These are phyloP conservation scores for Candida morakotiae DNA, from an alignment of 805 yeast genomes.

Conservation along the genomic window DNA sequence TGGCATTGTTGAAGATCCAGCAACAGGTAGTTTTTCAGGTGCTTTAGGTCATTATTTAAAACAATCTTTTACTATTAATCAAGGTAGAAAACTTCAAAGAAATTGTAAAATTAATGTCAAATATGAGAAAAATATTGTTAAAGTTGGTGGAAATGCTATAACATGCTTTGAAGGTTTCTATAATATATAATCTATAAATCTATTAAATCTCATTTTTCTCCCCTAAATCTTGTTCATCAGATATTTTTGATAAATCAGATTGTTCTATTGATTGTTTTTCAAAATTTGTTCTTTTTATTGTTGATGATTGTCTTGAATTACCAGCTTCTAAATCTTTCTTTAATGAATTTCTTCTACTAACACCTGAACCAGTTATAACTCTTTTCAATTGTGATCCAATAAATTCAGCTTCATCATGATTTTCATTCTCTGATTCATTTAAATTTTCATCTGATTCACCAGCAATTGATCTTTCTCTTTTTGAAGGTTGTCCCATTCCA, in stretches of 20 bases:
- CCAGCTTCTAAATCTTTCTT: slow-evolving; percentile 8
- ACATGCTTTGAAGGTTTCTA: slow-evolving; percentile 33
- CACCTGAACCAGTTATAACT: slow-evolving; percentile 15
- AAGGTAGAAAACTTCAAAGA: slow-evolving; percentile 38
- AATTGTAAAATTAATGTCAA: slow-evolving; percentile 30
- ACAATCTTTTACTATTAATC: slow-evolving; percentile 25
- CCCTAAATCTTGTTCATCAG: not conserved
- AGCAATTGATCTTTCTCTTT: slow-evolving; percentile 57
- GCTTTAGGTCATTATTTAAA: slow-evolving; percentile 23
- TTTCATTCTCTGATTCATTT: slow-evolving; percentile 1
- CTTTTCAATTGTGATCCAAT: slow-evolving; percentile 17
- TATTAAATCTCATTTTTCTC: not conserved
- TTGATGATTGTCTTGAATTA: slow-evolving; percentile 2
- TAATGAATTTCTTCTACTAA: slow-evolving; percentile 10
- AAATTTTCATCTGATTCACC: slow-evolving; percentile 4
- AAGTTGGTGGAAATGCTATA: slow-evolving; percentile 38
- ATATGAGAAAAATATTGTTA: slow-evolving; percentile 10
- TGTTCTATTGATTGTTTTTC: not conserved
- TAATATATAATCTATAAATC: slow-evolving; percentile 1
- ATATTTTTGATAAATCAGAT: no score
- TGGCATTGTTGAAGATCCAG: slow-evolving; percentile 48
- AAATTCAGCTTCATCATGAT: slow-evolving; percentile 17
- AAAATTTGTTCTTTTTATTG: not conserved
- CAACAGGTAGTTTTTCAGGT: slow-evolving; percentile 48
- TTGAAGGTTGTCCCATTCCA: slow-evolving; percentile 69